Base-by-base conservation (phyloP, 2,329 filamentous ascomycete species). In the Talaromyces sp. region DNA sequence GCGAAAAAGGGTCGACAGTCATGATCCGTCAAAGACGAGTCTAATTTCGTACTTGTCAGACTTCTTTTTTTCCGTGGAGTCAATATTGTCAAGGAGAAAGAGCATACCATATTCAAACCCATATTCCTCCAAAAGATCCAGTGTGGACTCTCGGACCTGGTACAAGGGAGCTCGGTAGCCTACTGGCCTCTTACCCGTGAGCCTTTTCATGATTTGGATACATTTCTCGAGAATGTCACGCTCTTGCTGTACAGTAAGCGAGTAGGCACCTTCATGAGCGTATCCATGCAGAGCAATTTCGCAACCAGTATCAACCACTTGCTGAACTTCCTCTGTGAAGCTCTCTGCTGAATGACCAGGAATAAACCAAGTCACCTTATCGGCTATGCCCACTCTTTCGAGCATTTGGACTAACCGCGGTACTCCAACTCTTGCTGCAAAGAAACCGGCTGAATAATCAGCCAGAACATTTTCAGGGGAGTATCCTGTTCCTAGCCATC, bases 181-280 rank as follows among this genome's bases (percentile, higher is more conserved):
- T 0, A 66, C 63, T 0, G 89, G 89, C 0, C 85, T 85, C 72
- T 89, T 89, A 5, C 88, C 85, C 40, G 81, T 82, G 65, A 92
- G 88, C 0, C 87, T 83, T 0, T 84, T 89, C 35, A 91, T 79
- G 71, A 91, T 79, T 21, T 81, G 80, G 68, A 86, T 89, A 17
- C 87, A 89, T 72, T 89, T 89, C 65, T 88, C 85, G 5, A 93
- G 79, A 2, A 91, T 84, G 54, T 88, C 86, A 10, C 80, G 81
- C 69, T 91, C 88, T 73, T 91, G 88, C 65, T 89, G 86, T 1
- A 87, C 69, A 0, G 81, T 87, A 84, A 90, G 88, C 53, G 86
- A 82, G 9, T 78, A 79, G 0, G 87, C 86, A 62, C 89, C 89
- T 67, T 90, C 87, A 63, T 90, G 86, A 0, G 82, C 84, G 71